Conservation (phyloP, 1,284 basidiomycete genomes). For the Ganoderma lucidum region DNA sequence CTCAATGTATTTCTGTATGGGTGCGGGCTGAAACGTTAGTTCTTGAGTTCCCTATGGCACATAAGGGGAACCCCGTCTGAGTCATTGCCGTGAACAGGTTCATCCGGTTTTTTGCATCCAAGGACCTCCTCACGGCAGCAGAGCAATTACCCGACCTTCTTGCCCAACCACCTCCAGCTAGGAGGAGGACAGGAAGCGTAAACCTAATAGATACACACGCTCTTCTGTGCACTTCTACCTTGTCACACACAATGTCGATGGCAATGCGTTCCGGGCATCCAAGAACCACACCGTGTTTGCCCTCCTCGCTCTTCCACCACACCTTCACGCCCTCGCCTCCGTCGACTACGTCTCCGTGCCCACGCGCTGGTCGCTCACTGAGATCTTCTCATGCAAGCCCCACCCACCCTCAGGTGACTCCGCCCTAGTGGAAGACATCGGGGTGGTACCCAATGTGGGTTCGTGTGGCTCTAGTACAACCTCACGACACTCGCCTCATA, state of each 20-base stretch:
- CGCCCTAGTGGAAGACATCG: constrained; percentile 17
- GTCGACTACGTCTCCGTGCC: constrained; percentile 88
- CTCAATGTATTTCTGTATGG: constrained; percentile 91
- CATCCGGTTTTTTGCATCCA: constrained; percentile 73
- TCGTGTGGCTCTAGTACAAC: constrained; percentile 90
- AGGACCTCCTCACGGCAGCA: constrained; percentile 76
- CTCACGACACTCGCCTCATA: constrained; percentile 85
- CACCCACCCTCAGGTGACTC: constrained; percentile 10
- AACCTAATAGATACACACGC: constrained; percentile 67
- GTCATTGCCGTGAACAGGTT: constrained; percentile 86
- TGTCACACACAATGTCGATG: constrained; percentile 90
- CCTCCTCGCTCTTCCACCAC: constrained; percentile 72
- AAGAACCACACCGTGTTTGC: constrained; percentile 71
- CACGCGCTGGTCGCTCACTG: constrained; percentile 77
- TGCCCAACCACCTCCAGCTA: constrained; percentile 38
- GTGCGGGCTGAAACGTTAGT: constrained; percentile 81
- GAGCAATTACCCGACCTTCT: constrained; percentile 65
- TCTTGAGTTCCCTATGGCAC: constrained; percentile 72
- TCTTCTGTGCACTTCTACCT: constrained; percentile 75
- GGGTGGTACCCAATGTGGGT: constrained; percentile 63
- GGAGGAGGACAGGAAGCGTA: constrained; percentile 61
- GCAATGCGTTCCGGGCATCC: constrained; percentile 67
- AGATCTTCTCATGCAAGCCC: constrained; percentile 61
- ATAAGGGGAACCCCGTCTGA: constrained; percentile 64
- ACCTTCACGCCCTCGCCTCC: constrained; percentile 83